phyloP scores from a whole-genome alignment of 2,329 filamentous ascomycete species.

The Phyllosticta capitalensis region DNA sequence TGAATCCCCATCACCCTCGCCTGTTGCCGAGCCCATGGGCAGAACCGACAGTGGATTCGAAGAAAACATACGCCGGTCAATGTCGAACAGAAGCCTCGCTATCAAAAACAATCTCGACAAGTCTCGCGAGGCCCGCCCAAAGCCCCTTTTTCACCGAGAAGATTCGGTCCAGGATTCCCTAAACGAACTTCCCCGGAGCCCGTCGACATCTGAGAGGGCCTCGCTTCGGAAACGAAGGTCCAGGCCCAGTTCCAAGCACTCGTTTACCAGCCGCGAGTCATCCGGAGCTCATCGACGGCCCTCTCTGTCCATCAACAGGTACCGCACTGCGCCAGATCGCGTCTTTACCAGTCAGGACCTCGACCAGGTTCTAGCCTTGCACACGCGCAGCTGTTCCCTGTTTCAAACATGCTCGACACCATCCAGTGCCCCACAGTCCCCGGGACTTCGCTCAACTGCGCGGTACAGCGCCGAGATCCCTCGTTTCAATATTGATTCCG shows the following conservation, averaged over 20 bases:
- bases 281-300: neutral
- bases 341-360: conserved; percentile 22
- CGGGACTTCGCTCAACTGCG: neutral
- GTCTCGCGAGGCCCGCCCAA: neutral
- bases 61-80: conserved; percentile 1
- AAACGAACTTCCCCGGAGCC: neutral
- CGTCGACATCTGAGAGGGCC: neutral
- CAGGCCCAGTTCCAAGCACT: conserved; percentile 8
- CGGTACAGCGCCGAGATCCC: conserved; percentile 6
- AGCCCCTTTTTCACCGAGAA: neutral
- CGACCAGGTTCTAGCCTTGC: conserved; percentile 30
- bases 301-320: conserved; percentile 11
- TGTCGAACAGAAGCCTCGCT: neutral
- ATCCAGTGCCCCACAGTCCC: conserved; percentile 5
- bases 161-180: neutral
- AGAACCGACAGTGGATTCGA: conserved; percentile 11
- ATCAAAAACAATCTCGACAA: neutral
- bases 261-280: neutral
- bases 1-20: neutral
- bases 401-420: neutral
- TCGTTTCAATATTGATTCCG: neutral
- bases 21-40: conserved; percentile 5
- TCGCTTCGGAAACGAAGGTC: conserved; percentile 1
- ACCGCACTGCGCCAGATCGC: conserved; percentile 25
- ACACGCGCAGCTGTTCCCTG: conserved; percentile 29